Percentiles rank a stretch among this genome's conserved stretches.
Evolutionary conservation across 2,329 filamentous ascomycete genomes (phyloP).

Genomic region (Rhynchosporium secalis): DNA sequence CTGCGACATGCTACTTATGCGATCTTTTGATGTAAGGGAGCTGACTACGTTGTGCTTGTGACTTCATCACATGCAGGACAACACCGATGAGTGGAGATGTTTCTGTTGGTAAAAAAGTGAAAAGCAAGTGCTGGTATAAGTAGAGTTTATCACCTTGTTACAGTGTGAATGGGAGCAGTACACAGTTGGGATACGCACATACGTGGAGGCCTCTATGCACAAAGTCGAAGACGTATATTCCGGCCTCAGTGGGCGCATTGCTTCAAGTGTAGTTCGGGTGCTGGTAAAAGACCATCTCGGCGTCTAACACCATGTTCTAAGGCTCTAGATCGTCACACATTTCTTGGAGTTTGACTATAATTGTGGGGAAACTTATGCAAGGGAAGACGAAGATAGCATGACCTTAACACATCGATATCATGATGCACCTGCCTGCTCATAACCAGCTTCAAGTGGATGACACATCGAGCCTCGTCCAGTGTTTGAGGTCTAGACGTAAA

Average conservation of each 20-base stretch:
- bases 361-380: neutral
- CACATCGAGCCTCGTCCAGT: neutral
- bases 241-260: neutral
- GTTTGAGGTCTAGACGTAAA: neutral
- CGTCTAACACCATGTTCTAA: constrained; percentile 1
- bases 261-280: too few species aligned
- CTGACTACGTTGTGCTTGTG: neutral
- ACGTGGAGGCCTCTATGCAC: neutral
- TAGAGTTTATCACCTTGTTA: neutral
- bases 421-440: too few species aligned
- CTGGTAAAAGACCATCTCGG: neutral
- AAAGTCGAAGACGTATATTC: neutral
- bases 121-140: neutral
- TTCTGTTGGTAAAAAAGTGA: neutral
- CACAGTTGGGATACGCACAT: neutral
- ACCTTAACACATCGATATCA: neutral
- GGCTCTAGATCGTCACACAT: constrained; percentile 1
- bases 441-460: too few species aligned
- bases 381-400: neutral
- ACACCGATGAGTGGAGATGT: neutral
- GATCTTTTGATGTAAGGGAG: neutral
- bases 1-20: neutral
- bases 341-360: neutral
- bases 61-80: neutral
- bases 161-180: neutral